A percentile compares a stretch with the other conserved stretches of the same genome.
Evolutionary conservation across 495 filamentous ascomycete genomes (phyloP).

Genomic region (Neurospora africana): DNA sequence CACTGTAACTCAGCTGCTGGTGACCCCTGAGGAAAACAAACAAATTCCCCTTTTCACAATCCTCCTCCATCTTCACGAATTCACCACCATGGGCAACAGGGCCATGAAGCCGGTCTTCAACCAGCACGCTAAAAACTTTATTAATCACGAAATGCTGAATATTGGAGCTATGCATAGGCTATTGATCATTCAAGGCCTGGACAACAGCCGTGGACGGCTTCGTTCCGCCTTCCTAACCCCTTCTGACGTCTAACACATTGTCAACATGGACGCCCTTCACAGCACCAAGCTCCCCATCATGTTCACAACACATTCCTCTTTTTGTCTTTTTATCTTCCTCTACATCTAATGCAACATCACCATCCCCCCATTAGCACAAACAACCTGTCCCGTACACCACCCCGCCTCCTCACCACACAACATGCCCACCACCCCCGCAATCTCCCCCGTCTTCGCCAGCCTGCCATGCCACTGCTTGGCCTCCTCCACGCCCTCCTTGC

Average conservation of each 20-base stretch:
- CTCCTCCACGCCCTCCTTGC: constrained; percentile 48
- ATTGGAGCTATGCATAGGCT: no score
- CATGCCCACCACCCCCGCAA: constrained; percentile 81
- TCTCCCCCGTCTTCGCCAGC: constrained; percentile 60
- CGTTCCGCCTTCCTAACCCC: background rate
- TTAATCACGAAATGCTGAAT: background rate
- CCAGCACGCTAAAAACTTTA: background rate
- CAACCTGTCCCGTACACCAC: constrained; percentile 78
- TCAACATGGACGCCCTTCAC: constrained; percentile 50
- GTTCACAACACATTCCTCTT: constrained; percentile 48
- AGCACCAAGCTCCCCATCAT: constrained; percentile 77
- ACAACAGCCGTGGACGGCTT: background rate
- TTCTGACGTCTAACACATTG: background rate
- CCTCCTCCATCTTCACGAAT: background rate
- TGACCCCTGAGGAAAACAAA: background rate
- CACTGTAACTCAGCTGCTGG: background rate
- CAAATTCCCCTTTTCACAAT: background rate
- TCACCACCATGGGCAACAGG: background rate
- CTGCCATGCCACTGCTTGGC: constrained; percentile 52
- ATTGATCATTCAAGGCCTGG: background rate
- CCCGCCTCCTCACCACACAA: constrained; percentile 59
- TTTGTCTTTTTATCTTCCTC: background rate
- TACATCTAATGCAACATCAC: constrained; percentile 36
- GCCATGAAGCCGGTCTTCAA: background rate
- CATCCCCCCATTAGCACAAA: constrained; percentile 85